Conservation (phyloP, 1,139 yeast species). For the Candida anutae region DNA sequence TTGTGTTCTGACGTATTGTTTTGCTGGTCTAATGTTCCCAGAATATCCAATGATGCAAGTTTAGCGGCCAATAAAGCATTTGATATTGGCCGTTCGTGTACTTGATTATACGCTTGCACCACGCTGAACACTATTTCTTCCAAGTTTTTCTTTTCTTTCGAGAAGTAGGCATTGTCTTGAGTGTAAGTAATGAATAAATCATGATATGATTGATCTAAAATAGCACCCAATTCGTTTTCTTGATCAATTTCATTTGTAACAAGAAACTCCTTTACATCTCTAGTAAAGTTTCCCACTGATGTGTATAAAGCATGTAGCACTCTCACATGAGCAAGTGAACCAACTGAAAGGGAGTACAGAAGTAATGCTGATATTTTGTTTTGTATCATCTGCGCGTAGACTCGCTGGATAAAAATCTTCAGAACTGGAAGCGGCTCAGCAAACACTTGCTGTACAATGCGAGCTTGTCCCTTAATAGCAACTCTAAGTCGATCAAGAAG, state of each 20-base stretch:
- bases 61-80: constrained; percentile 40
- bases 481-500: constrained; percentile 29
- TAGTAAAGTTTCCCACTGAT: constrained; percentile 55
- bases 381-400: constrained; percentile 71
- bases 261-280: constrained; percentile 55
- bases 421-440: constrained; percentile 59
- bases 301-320: constrained; percentile 61
- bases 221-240: constrained; percentile 38
- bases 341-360: constrained; percentile 54
- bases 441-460: constrained; percentile 67
- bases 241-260: constrained; percentile 38
- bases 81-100: constrained; percentile 44
- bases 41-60: constrained; percentile 28
- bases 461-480: constrained; percentile 60
- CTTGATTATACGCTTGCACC: constrained; percentile 43
- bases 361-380: constrained; percentile 58
- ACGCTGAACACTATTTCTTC: constrained; percentile 49
- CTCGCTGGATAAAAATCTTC: constrained; percentile 63
- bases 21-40: constrained; percentile 13
- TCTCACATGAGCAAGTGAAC: constrained; percentile 72
- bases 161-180: constrained; percentile 63
- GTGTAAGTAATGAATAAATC: constrained; percentile 70
- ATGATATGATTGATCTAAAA: constrained; percentile 64
- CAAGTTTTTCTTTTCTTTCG: constrained; percentile 63
- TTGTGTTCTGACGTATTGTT: constrained; percentile 15